Evolutionary conservation across 305 asterid genomes (phyloP).

Genomic region (Caryopteris hybrid): DNA sequence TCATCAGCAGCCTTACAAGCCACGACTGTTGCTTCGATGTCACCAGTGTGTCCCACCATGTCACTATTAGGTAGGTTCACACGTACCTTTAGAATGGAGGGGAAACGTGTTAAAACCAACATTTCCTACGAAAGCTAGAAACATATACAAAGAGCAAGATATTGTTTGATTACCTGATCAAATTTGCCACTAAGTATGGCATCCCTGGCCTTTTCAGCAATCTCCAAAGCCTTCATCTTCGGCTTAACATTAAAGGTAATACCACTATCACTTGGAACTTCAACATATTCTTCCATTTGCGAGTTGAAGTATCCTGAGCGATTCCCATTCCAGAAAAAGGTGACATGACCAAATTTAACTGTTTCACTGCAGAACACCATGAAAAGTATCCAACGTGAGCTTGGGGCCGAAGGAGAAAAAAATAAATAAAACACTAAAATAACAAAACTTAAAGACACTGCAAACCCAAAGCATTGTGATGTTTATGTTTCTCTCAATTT

Average conservation of each 20-base stretch:
- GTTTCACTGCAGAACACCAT: slow-evolving; percentile 64
- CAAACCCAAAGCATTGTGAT: not conserved
- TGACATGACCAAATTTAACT: slow-evolving; percentile 94
- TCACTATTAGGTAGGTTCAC: slow-evolving; percentile 89
- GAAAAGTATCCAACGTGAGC: not conserved
- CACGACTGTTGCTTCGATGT: slow-evolving; percentile 79
- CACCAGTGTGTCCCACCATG: slow-evolving; percentile 99
- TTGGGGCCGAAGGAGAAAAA: not conserved
- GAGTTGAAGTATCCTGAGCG: slow-evolving; percentile 84
- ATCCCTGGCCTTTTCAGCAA: slow-evolving; percentile 89
- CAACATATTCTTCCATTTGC: slow-evolving; percentile 87
- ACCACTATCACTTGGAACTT: slow-evolving; percentile 86
- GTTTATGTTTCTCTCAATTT: not conserved
- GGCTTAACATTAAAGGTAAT: slow-evolving; percentile 89
- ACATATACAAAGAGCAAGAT: not conserved
- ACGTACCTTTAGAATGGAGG: slow-evolving; percentile 50
- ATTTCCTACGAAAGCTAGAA: not conserved
- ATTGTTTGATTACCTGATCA: slow-evolving; percentile 61
- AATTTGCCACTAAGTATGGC: slow-evolving; percentile 80
- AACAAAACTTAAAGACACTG: not conserved
- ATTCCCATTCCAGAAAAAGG: slow-evolving; percentile 97
- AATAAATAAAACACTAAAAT: not conserved
- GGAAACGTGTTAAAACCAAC: not conserved
- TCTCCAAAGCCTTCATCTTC: slow-evolving; percentile 94
- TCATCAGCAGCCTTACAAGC: slow-evolving; percentile 96